phyloP scores from a whole-genome alignment of 169 alveolate genomes.

The Blepharisma undulans region DNA sequence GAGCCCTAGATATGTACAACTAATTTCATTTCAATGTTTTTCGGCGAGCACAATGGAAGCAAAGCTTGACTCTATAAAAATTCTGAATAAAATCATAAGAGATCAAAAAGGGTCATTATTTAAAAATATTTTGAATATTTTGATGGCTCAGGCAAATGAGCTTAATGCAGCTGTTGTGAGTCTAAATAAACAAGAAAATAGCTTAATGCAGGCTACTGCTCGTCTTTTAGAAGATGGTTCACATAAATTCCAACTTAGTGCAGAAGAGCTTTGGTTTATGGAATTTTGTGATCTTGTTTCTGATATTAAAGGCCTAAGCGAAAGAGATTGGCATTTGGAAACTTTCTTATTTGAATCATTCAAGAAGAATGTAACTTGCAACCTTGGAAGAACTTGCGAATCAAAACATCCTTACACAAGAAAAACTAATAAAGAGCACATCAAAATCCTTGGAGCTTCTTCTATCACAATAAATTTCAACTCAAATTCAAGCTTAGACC shows the following conservation, averaged over 20 bases:
- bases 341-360: not conserved
- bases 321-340: not conserved
- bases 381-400: not conserved
- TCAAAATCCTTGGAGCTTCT: not conserved
- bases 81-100: not conserved
- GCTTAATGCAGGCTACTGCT: too few species aligned
- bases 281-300: not conserved
- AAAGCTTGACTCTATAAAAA: not conserved
- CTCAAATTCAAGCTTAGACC: not conserved
- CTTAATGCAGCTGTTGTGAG: not conserved
- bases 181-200: not conserved
- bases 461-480: not conserved
- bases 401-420: not conserved
- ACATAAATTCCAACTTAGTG: too few species aligned
- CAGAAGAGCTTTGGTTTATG: not conserved
- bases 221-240: too few species aligned
- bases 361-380: not conserved
- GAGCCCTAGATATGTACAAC: not conserved
- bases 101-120: not conserved
- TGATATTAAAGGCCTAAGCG: not conserved
- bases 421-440: not conserved
- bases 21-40: not conserved
- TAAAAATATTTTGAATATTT: not conserved
- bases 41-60: not conserved
- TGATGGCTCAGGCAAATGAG: not conserved